phyloP scores from a whole-genome alignment of 2,329 filamentous ascomycete genomes.

The Sphaerostilbella broomeana region DNA sequence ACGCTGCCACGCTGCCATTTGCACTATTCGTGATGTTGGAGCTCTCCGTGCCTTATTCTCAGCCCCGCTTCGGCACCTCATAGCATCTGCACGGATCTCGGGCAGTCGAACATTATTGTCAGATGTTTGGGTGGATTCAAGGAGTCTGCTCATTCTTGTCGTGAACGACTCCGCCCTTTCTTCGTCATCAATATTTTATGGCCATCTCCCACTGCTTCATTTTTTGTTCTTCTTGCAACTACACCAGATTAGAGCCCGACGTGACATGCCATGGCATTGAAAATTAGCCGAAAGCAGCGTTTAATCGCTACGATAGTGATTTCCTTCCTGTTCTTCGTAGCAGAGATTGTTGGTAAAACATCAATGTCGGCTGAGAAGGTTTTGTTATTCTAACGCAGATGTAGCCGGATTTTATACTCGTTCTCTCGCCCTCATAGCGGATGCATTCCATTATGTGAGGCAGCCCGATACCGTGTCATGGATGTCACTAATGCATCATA shows the following conservation, averaged over 20 bases:
- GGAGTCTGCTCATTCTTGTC: not conserved
- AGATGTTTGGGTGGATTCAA: not conserved
- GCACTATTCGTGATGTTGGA: not conserved
- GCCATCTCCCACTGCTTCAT: not conserved
- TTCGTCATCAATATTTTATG: not conserved
- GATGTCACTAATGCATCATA: slow-evolving; percentile 25
- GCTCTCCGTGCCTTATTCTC: slow-evolving; percentile 1
- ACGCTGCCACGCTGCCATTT: too few relatives aligned
- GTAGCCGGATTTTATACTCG: slow-evolving; percentile 61
- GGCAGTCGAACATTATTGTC: not conserved
- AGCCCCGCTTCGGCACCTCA: slow-evolving; percentile 7
- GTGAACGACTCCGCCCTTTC: not conserved
- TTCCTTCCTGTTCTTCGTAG: slow-evolving; percentile 44
- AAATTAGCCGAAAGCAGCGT: slow-evolving; percentile 34
- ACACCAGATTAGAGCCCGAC: too few relatives aligned
- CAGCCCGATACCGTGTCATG: not conserved
- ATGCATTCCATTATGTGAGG: slow-evolving; percentile 69
- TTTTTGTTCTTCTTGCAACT: not conserved
- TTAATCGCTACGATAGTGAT: slow-evolving; percentile 43
- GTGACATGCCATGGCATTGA: slow-evolving; percentile 15
- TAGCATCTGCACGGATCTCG: not conserved
- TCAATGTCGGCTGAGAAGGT: not conserved
- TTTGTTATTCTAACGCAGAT: slow-evolving; percentile 2
- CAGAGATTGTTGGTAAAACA: slow-evolving; percentile 46
- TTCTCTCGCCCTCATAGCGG: slow-evolving; percentile 66